phyloP scores from a whole-genome alignment of 108 stramenopile species.

The Nannochloropsis salina region DNA sequence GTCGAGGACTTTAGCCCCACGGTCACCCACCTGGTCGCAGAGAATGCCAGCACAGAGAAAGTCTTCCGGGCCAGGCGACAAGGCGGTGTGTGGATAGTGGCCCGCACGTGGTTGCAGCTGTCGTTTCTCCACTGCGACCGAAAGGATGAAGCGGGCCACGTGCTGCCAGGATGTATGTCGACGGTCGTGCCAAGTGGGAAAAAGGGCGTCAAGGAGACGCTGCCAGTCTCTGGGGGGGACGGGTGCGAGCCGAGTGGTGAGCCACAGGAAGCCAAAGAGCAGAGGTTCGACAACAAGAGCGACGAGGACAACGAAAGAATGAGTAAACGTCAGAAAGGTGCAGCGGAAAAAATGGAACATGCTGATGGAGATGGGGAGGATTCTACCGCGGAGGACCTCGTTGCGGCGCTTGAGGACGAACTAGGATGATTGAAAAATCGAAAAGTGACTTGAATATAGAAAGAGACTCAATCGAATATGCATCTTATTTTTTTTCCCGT shows the following conservation, averaged over 20 bases:
- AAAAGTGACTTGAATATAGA: not conserved
- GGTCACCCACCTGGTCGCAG: not conserved
- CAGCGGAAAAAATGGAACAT: not conserved
- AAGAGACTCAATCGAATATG: too few relatives aligned
- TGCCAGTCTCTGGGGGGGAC: too few relatives aligned
- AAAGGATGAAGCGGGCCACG: not conserved
- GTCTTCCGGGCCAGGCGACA: not conserved
- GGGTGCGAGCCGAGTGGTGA: not conserved
- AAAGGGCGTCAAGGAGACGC: too few relatives aligned
- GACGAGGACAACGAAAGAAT: not conserved
- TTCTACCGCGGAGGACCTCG: not conserved
- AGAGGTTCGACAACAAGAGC: not conserved
- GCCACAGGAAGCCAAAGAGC: not conserved
- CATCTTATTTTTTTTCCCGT: too few relatives aligned
- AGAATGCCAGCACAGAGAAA: conserved; percentile 17
- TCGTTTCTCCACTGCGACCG: not conserved
- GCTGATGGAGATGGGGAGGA: not conserved
- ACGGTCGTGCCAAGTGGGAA: not conserved
- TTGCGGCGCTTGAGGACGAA: not conserved
- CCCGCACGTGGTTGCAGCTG: not conserved
- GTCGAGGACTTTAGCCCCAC: not conserved
- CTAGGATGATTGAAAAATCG: not conserved
- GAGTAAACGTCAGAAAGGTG: not conserved
- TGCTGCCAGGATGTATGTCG: not conserved
- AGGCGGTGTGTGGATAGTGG: not conserved